Evolutionary conservation across 306 rosid species (phyloP).

Genomic region (Pterocarpus macrocarpus): DNA sequence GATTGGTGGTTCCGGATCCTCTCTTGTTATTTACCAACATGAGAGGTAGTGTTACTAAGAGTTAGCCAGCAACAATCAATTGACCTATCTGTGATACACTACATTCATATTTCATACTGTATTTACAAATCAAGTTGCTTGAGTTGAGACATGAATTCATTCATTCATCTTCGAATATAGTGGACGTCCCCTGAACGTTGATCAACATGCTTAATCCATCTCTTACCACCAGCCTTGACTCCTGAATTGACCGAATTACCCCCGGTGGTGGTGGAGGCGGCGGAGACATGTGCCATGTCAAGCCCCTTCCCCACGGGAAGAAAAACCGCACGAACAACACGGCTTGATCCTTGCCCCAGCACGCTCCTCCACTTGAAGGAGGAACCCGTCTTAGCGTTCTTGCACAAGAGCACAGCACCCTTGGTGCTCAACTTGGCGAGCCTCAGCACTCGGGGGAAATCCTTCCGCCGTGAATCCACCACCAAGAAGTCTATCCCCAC

Average conservation of each 20-base stretch:
- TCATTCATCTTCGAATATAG: conserved; percentile 67
- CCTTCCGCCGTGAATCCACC: conserved; percentile 71
- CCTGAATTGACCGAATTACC: too few species aligned
- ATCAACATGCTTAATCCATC: conserved; percentile 90
- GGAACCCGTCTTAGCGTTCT: conserved; percentile 66
- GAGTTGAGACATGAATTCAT: background rate
- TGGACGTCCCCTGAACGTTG: conserved; percentile 82
- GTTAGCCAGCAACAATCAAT: background rate
- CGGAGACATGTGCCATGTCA: conserved; percentile 81
- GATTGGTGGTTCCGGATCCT: background rate
- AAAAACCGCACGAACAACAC: conserved; percentile 78
- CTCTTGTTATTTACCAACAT: conserved; percentile 10
- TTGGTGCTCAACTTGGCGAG: conserved; percentile 71
- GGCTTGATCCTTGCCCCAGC: conserved; percentile 57
- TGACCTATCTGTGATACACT: background rate
- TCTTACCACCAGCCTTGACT: conserved; percentile 38
- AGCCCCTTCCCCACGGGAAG: conserved; percentile 93
- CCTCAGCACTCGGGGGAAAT: conserved; percentile 63
- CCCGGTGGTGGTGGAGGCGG: conserved; percentile 33
- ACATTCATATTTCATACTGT: background rate
- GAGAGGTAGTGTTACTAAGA: background rate
- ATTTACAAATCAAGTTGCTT: background rate
- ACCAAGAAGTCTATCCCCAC: conserved; percentile 80
- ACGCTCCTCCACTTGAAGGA: conserved; percentile 72
- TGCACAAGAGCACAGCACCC: conserved; percentile 85